These are phyloP conservation scores for Aspergillus fischeri DNA, from an alignment of 2,329 filamentous ascomycete genomes.

Conservation along the genomic window DNA sequence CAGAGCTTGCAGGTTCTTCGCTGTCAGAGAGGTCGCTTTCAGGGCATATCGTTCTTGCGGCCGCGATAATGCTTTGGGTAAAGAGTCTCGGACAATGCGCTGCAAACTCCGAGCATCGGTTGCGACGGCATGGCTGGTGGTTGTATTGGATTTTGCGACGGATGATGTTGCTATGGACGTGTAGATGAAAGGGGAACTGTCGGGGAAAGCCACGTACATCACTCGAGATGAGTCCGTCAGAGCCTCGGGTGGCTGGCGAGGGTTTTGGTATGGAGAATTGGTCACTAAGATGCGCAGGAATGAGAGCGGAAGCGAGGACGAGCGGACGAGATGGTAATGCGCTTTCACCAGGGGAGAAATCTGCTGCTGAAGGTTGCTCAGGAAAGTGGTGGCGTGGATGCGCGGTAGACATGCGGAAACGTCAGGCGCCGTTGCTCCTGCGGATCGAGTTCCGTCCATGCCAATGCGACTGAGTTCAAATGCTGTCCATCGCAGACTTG, in stretches of 20 bases:
- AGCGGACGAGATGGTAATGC: slow-evolving; percentile 75
- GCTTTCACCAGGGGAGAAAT: slow-evolving; percentile 76
- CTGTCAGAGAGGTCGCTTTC: slow-evolving; percentile 62
- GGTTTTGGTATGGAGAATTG: slow-evolving; percentile 71
- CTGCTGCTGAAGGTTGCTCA: slow-evolving; percentile 69
- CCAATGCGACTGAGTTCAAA: slow-evolving; percentile 41
- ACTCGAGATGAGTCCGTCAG: slow-evolving; percentile 62
- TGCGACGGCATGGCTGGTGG: slow-evolving; percentile 15
- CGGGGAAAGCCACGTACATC: slow-evolving; percentile 77
- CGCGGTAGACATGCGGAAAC: slow-evolving; percentile 52
- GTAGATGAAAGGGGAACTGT: slow-evolving; percentile 73
- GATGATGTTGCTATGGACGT: slow-evolving; percentile 47
- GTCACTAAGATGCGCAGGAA: slow-evolving; percentile 75
- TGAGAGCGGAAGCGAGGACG: slow-evolving; percentile 59
- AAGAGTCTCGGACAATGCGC: slow-evolving; percentile 68
- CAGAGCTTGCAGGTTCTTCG: slow-evolving; percentile 67
- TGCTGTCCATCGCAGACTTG: slow-evolving; percentile 51
- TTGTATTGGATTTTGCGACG: slow-evolving; percentile 38
- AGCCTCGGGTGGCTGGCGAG: slow-evolving; percentile 35
- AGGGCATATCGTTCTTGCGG: slow-evolving; percentile 69
- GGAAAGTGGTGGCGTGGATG: slow-evolving; percentile 76
- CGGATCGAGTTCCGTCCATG: slow-evolving; percentile 13
- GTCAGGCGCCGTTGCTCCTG: slow-evolving; percentile 27
- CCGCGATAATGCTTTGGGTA: slow-evolving; percentile 76
- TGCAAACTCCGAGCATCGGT: slow-evolving; percentile 62